A percentile compares a stretch with the other conserved stretches of the same genome.
Conservation (phyloP, 345 rosid species). For the Brassica juncea region DNA sequence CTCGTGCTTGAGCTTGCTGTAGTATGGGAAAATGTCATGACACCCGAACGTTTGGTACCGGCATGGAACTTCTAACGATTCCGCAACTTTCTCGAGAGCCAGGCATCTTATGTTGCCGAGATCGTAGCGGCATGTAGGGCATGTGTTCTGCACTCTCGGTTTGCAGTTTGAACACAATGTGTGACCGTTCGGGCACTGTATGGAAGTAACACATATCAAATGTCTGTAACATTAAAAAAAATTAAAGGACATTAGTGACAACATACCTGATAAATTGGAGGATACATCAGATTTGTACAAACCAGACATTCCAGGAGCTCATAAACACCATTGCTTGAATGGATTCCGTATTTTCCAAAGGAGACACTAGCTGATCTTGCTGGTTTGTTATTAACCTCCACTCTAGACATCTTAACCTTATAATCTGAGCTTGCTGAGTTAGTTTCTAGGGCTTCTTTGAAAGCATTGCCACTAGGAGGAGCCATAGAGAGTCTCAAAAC, state of each 20-base stretch:
- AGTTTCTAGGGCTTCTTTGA: slow-evolving; percentile 55
- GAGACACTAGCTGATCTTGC: slow-evolving; percentile 47
- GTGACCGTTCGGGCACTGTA: slow-evolving; percentile 80
- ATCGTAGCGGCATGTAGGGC: slow-evolving; percentile 85
- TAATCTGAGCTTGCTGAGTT: slow-evolving; percentile 48
- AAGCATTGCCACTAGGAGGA: slow-evolving; percentile 59
- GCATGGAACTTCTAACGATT: slow-evolving; percentile 80
- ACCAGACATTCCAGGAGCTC: slow-evolving; percentile 84
- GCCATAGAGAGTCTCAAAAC: slow-evolving; percentile 45
- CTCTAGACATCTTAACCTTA: slow-evolving; percentile 49
- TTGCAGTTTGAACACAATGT: slow-evolving; percentile 81
- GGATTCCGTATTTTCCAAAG: slow-evolving; percentile 52
- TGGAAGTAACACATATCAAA: background rate
- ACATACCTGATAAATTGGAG: slow-evolving; percentile 82
- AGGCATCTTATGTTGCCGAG: slow-evolving; percentile 91
- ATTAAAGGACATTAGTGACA: slow-evolving; percentile 6
- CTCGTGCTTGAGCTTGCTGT: slow-evolving; percentile 82
- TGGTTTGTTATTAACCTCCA: slow-evolving; percentile 49
- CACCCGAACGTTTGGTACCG: slow-evolving; percentile 72
- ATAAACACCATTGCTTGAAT: slow-evolving; percentile 63
- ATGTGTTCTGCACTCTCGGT: slow-evolving; percentile 64
- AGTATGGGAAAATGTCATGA: slow-evolving; percentile 73
- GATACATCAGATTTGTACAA: slow-evolving; percentile 77
- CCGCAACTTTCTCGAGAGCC: slow-evolving; percentile 85
- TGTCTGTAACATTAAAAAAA: background rate